Evolutionary conservation across 805 yeast species (phyloP), one percentile per base, ranked within the genome.

Genomic region (Schizosaccharomyces lindneri): DNA sequence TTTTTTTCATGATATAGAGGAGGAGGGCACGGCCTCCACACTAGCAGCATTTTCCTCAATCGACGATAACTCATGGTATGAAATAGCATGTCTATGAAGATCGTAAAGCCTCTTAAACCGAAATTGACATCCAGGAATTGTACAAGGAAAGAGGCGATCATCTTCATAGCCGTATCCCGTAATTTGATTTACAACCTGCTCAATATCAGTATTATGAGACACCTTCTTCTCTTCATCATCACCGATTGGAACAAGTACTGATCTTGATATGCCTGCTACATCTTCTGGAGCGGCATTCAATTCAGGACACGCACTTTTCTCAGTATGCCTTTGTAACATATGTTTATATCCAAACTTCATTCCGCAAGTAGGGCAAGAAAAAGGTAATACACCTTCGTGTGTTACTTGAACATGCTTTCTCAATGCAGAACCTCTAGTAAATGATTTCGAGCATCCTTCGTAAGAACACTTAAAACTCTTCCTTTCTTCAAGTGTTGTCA

Each of bases 381-480:
- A 66, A 57, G 68, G 67, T 39, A 62, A 48, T 39, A n/a, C 31
- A 11, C 64, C 64, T 41, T 62, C 65, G 62, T 67, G 69, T 41
- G 64, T 67, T 17, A 69, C 64, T 31, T 61, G 43, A 3, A 57
- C n/a, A 43, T 87, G 95, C 0, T 70, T 70, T 0, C 79, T 66
- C 32, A 85, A 72, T 57, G 79, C 83, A 13, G 74, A 75, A 63
- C 83, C 83, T 64, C 79, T 81, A 4, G 76, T 75, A 66, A 80
- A 84, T 39, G 76, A 72, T 0, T 73, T 72, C 6, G 72, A 69
- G 19, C 70, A 68, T 5, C 62, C 69, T 70, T 89, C 83, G 61
- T 73, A 73, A 1, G 71, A 69, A 71, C 95, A 87, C 62, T 77
- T 78, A 39, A 63, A 63, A 61, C 48, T 59, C 90, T 94, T 85